Evolutionary conservation across 805 yeast genomes (phyloP), one percentile per base, ranked within the genome.

Genomic region (Candida alai): DNA sequence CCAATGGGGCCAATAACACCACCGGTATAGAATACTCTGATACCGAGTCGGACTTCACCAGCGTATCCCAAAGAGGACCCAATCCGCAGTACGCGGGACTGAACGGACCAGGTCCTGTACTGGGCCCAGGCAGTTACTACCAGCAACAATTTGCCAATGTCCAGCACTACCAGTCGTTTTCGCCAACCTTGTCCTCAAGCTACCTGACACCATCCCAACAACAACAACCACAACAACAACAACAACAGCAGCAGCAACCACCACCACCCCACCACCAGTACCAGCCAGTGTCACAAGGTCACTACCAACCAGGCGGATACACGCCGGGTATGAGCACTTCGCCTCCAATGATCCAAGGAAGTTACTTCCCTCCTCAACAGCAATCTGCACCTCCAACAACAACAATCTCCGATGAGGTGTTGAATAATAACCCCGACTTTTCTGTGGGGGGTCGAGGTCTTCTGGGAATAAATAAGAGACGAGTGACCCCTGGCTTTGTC

Each of bases 1-100:
- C 23, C n/a, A 24, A n/a, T 9, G 14, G 15, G 3, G 18, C 30
- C 19, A 33, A 29, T 16, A 32, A 25, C 18, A n/a, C n/a, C n/a
- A n/a, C n/a, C n/a, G n/a, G n/a, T 4, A 21, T 31, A 14, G 35
- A 30, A 12, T 62, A 55, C 30, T 65, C 70, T 1, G 72, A 65
- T 41, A 52, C 52, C 20, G 76, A 68, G 30, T 82, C 90, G 1
- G 81, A 80, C 48, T 80, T 84, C 56, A 83, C 93, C 1, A 78
- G 87, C 34, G 84, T 84, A 2, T 80, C 89, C 6, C 90, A 83
- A 56, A 66, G 90, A 52, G 88, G 80, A 18, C 69, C 77, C 11
- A 83, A 83, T 48, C 84, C 83, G 12, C 58, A 63, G 18, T 78
- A 74, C 44, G 13, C n/a, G 6, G 19, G 17, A 26, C n/a, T 16